These are phyloP conservation scores for Fusarium globosum DNA, from an alignment of 2,329 filamentous ascomycete genomes.

Conservation along the genomic window DNA sequence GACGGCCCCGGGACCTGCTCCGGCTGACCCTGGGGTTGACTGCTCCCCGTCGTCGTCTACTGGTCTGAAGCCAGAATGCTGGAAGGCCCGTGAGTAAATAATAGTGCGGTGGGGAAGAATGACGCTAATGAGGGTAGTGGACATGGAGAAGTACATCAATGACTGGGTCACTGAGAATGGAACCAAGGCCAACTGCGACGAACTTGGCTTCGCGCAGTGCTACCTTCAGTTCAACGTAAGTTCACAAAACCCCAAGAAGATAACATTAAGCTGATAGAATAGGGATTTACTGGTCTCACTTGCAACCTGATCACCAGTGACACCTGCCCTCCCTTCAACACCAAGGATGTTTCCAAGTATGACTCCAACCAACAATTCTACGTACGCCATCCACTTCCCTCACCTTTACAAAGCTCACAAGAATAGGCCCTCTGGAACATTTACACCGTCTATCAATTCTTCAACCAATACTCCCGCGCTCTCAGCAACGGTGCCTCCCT, in stretches of 20 bases:
- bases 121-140: background rate
- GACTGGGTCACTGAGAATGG: conserved; percentile 22
- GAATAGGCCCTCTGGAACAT: conserved; percentile 1
- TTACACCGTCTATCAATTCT: conserved; percentile 29
- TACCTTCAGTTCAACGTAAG: conserved; percentile 19
- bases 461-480: conserved; percentile 21
- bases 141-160: conserved; percentile 26
- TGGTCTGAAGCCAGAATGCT: conserved; percentile 21
- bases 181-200: conserved; percentile 5
- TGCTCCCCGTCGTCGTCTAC: conserved; percentile 8
- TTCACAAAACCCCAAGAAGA: too few relatives aligned
- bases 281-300: conserved; percentile 21
- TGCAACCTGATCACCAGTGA: conserved; percentile 24
- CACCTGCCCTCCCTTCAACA: conserved; percentile 19
- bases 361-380: conserved; percentile 27
- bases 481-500: conserved; percentile 23
- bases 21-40: conserved; percentile 2
- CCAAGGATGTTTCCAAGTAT: conserved; percentile 13
- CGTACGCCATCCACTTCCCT: rapidly evolving
- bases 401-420: background rate
- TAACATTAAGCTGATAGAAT: too few relatives aligned
- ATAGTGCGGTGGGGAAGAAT: rapidly evolving
- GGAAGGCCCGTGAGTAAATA: conserved; percentile 10
- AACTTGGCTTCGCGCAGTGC: conserved; percentile 23
- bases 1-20: background rate